Evolutionary conservation across 768 basidiomycete genomes (phyloP).

Genomic region (Candolleomyces aberdarensis): DNA sequence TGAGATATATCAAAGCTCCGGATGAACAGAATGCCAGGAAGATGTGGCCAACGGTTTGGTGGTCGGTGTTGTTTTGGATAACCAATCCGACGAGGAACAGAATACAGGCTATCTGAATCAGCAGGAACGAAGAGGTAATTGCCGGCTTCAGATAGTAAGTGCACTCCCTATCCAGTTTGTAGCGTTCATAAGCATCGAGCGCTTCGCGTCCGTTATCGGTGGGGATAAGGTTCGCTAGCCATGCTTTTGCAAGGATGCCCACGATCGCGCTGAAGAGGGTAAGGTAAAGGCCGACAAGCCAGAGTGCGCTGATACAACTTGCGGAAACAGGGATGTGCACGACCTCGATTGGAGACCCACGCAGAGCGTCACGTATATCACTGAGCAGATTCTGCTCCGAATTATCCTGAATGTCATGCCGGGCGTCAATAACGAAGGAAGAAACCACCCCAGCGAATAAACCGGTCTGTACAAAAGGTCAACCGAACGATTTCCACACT

Average conservation of each 20-base stretch:
- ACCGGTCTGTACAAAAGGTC: constrained; percentile 11
- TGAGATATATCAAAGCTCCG: background rate
- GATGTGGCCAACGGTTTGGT: background rate
- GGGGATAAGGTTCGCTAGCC: constrained; percentile 15
- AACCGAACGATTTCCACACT: background rate
- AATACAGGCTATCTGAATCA: constrained; percentile 13
- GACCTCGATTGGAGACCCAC: background rate
- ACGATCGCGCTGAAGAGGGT: constrained; percentile 23
- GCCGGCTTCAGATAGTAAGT: constrained; percentile 11
- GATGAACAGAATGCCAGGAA: background rate
- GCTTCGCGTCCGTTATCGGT: constrained; percentile 10
- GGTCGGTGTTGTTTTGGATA: background rate
- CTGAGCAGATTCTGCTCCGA: constrained; percentile 12
- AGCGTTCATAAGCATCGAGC: constrained; percentile 14
- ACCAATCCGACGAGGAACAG: constrained; percentile 16
- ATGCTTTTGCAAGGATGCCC: constrained; percentile 19
- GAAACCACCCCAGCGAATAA: constrained; percentile 2
- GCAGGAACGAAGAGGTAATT: constrained; percentile 13
- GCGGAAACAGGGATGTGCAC: constrained; percentile 10
- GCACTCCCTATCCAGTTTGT: constrained; percentile 12
- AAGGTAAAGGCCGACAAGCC: constrained; percentile 23
- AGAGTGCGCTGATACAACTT: constrained; percentile 16
- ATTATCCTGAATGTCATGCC: constrained; percentile 10
- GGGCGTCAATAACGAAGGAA: background rate
- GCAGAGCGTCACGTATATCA: constrained; percentile 1